Percentiles rank a stretch among this genome's conserved stretches.
phyloP scores from a whole-genome alignment of 2,329 filamentous ascomycete genomes.

The Ramularia collo-cygni region DNA sequence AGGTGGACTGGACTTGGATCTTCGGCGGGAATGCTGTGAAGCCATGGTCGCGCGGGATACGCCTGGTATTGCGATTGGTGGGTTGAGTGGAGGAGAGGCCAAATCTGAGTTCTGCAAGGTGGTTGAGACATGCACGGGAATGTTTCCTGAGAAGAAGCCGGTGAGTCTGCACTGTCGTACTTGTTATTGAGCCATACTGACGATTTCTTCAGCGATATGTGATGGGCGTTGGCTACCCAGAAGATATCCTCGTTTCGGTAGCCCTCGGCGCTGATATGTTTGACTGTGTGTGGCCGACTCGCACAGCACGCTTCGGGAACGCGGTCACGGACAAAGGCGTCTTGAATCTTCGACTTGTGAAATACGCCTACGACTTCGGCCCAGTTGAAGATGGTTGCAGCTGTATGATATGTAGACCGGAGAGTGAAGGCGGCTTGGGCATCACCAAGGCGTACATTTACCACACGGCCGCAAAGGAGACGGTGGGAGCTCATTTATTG shows the following conservation, averaged over 20 bases:
- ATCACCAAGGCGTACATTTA: slow-evolving; percentile 85
- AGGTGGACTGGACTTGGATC: slow-evolving; percentile 80
- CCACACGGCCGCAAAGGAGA: slow-evolving; percentile 90
- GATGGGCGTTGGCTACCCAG: slow-evolving; percentile 96
- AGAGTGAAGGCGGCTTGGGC: slow-evolving; percentile 61
- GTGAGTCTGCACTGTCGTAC: no score
- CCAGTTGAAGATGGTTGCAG: slow-evolving; percentile 77
- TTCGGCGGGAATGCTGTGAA: slow-evolving; percentile 73
- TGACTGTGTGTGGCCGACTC: slow-evolving; percentile 96
- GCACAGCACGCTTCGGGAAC: slow-evolving; percentile 93
- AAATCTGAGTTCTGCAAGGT: slow-evolving; percentile 85
- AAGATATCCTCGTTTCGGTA: slow-evolving; percentile 88
- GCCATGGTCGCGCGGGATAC: slow-evolving; percentile 89
- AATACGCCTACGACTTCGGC: slow-evolving; percentile 70
- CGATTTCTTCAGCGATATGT: no score
- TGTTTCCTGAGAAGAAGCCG: slow-evolving; percentile 87
- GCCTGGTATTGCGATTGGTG: slow-evolving; percentile 93
- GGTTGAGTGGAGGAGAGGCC: slow-evolving; percentile 87
- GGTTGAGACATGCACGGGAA: slow-evolving; percentile 73
- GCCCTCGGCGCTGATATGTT: slow-evolving; percentile 98
- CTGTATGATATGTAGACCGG: slow-evolving; percentile 68
- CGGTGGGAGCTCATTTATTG: slow-evolving; percentile 75
- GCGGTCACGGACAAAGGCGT: slow-evolving; percentile 75
- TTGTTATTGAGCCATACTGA: no score
- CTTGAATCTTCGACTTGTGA: slow-evolving; percentile 74